Base-by-base conservation (phyloP, 2,329 filamentous ascomycete species). In the Chrysosporium keratinophilum region DNA sequence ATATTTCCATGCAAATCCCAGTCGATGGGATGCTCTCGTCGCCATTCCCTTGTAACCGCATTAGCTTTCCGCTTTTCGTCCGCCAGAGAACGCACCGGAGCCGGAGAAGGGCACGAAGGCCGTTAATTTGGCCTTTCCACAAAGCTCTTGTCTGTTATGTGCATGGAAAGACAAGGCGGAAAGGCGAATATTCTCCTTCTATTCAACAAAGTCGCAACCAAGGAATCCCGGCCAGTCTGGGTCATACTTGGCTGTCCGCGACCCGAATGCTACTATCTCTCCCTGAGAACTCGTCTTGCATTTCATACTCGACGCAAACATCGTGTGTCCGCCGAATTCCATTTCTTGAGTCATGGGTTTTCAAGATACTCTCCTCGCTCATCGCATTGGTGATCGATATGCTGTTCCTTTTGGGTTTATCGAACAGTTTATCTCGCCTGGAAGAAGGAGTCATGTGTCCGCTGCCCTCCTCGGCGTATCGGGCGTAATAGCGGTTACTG, bases 321-420 rank as follows among this genome's bases (percentile, higher is more conserved):
- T 45, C 42, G 42, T 45, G 20, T 33, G 42, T 45, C 23, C 42
- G 42, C 2, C 15, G n/a, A 15, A 45, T 45, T 4, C 42, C 42
- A 1, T 45, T 11, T 33, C 15, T 45, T 11, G 20, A 17, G n/a
- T 44, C 42, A 34, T n/a, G 28, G 12, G 42, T 47, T 15, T 14
- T 20, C 51, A 46, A 31, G 14, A 45, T 39, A n/a, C 44, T 47
- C 37, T 31, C 31, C 15, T 53, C 28, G 42, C 42, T 53, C 10
- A 46, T 42, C 42, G 35, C 17, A 40, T 37, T 31, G 46, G 33
- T 40, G 14, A 19, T 20, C 17, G 15, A 37, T 2, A 40, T 49
- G 20, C 35, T 40, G 17, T 37, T 20, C 17, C 17, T 49, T 33
- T 49, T 49, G 6, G 46, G 20, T 28, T 28, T 28, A 20, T 37